Conservation (phyloP, 768 basidiomycete genomes). For the Lactarius hengduanensis region DNA sequence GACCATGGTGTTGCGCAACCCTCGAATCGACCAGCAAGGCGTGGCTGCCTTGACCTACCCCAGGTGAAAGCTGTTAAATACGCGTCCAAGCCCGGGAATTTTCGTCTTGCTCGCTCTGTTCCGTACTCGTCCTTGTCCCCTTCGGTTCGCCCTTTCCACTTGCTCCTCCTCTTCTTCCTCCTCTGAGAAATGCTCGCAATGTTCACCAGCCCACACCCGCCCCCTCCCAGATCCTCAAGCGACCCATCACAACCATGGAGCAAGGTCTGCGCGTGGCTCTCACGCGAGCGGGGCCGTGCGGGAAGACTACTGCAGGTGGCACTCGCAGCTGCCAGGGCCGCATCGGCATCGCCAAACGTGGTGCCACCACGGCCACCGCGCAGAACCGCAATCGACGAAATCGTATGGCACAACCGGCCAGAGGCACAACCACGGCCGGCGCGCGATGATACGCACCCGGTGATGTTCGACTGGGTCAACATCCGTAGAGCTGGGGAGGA, state of each 20-base stretch:
- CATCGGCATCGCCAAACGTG: constrained; percentile 22
- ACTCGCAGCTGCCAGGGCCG: constrained; percentile 20
- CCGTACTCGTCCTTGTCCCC: background rate
- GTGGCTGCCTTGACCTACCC: constrained; percentile 26
- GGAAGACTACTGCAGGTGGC: constrained; percentile 22
- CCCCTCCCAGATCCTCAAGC: constrained; percentile 11
- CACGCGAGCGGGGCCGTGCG: constrained; percentile 26
- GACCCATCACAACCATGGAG: constrained; percentile 21
- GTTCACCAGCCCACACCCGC: constrained; percentile 17
- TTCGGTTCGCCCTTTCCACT: background rate
- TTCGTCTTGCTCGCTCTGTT: background rate
- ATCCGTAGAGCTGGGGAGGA: constrained; percentile 20
- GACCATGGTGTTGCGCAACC: constrained; percentile 23
- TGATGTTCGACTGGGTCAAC: constrained; percentile 26
- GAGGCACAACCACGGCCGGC: constrained; percentile 9
- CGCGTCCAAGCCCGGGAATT: constrained; percentile 8
- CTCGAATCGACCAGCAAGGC: constrained; percentile 20
- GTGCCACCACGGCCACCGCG: constrained; percentile 12
- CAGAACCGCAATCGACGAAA: constrained; percentile 7
- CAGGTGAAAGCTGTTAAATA: constrained; percentile 22
- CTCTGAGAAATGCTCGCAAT: constrained; percentile 19
- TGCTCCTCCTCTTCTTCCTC: background rate
- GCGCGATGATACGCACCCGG: constrained; percentile 24
- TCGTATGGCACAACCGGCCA: constrained; percentile 19
- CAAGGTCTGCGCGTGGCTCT: constrained; percentile 27